Base-by-base conservation (phyloP, 2,329 filamentous ascomycete species). In the Penicillium sp. region DNA sequence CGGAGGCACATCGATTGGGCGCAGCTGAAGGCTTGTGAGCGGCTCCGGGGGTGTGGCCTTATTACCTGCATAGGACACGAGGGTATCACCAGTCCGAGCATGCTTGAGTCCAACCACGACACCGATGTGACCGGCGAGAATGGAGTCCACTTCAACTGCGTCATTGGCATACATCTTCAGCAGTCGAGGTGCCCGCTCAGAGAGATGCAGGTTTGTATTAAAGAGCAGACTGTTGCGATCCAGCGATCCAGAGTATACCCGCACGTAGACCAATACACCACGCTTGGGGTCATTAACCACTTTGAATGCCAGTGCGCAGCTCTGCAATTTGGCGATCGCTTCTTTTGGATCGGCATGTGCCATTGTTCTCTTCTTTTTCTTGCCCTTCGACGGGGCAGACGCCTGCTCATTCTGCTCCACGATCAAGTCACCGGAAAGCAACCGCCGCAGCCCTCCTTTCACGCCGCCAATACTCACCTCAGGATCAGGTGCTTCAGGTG, bases 81-180 rank as follows among this genome's bases (percentile, higher is more conserved):
- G 72, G 0, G 93, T 98, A 64, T 98, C 93, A 1, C 93, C 93
- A 1, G 93, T 98, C 32, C 93, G 81, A n/a, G 92, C 87, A 61
- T 87, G 81, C 66, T 95, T 96, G 15, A 97, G 79, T 0, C 92
- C 93, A 12, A 88, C 85, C 44, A 98, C 86, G 3, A 95, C 93
- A 28, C 93, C 93, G 53, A 98, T 98, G 66, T 97, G 91, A 0
- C 93, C 93, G 0, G 89, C 83, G 3, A 82, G 77, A 32, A 98
- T 87, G 25, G 84, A 81, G 18, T 86, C 81, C 20, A 97, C 85
- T 56, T 96, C 90, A 13, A 95, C 81, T 0, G 91, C 87, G 64
- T 95, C 88, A 31, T 85, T 86, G 44, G 89, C 93, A 53, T 93
- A 95, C 75, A 97, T 95, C 58, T 91, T 90, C 47, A 96, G 75